Conservation (phyloP, 768 basidiomycete species). For the Tricholoma sp. region DNA sequence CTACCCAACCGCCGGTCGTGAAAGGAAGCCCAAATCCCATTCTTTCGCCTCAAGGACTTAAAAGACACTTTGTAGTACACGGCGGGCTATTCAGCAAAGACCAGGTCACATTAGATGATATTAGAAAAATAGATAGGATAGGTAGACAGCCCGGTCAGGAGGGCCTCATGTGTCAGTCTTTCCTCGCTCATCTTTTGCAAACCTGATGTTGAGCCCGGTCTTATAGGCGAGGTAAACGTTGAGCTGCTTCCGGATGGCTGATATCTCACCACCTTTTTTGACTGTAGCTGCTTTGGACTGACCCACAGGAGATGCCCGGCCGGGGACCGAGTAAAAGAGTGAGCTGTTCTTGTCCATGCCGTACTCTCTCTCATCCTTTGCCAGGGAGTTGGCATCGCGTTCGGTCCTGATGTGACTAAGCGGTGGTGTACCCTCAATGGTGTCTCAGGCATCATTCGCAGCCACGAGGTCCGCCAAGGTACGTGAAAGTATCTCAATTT, state of each 20-base stretch:
- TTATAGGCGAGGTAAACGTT: slow-evolving; percentile 55
- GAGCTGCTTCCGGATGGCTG: not conserved
- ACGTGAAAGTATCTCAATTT: slow-evolving; percentile 16
- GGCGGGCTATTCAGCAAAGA: slow-evolving; percentile 96
- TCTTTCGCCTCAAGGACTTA: slow-evolving; percentile 74
- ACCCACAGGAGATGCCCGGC: slow-evolving; percentile 85
- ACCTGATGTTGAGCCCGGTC: slow-evolving; percentile 7
- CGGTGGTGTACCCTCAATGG: slow-evolving; percentile 86
- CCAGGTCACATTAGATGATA: slow-evolving; percentile 89
- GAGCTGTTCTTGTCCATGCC: slow-evolving; percentile 21
- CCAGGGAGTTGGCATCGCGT: slow-evolving; percentile 91
- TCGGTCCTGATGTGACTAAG: slow-evolving; percentile 92
- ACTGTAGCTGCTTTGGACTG: slow-evolving; percentile 85
- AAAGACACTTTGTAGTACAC: slow-evolving; percentile 93
- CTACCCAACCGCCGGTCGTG: slow-evolving; percentile 54
- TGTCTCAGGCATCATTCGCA: slow-evolving; percentile 85
- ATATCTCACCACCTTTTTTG: not conserved
- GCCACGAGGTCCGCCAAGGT: slow-evolving; percentile 96
- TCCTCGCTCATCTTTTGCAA: slow-evolving; percentile 1
- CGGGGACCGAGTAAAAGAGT: slow-evolving; percentile 96
- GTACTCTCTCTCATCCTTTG: slow-evolving; percentile 10
- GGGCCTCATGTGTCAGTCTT: slow-evolving; percentile 85
- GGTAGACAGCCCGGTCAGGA: slow-evolving; percentile 91
- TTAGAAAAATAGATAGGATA: slow-evolving; percentile 82
- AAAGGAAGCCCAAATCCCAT: slow-evolving; percentile 48